A percentile compares a stretch with the other conserved stretches of the same genome.
phyloP scores from a whole-genome alignment of 345 rosid species.

The Eucalyptus coolabah region DNA sequence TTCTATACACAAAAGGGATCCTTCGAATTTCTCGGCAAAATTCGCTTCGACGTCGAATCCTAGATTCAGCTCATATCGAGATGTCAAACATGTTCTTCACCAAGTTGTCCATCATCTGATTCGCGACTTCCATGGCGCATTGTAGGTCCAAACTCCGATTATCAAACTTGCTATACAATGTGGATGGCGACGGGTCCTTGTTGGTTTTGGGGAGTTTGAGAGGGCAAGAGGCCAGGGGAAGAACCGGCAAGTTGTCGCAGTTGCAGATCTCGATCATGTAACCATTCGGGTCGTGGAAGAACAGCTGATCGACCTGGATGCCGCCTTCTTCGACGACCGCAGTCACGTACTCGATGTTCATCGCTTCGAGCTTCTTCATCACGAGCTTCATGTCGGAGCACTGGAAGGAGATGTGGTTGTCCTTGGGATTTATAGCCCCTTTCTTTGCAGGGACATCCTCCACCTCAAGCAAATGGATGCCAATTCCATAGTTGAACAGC shows the following conservation, averaged over 20 bases:
- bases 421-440: constrained; percentile 32
- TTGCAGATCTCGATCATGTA: constrained; percentile 21
- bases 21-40: not conserved
- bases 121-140: constrained; percentile 17
- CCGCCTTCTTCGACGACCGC: constrained; percentile 37
- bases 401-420: constrained; percentile 43
- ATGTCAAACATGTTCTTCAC: constrained; percentile 25
- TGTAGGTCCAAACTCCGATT: not conserved
- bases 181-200: not conserved
- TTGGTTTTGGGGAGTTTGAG: constrained; percentile 14
- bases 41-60: not conserved
- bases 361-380: constrained; percentile 8
- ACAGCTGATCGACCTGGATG: constrained; percentile 31
- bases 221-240: constrained; percentile 37
- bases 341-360: constrained; percentile 24
- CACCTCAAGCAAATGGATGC: constrained; percentile 31
- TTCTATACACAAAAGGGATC: not conserved
- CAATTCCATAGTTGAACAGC: constrained; percentile 37
- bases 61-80: constrained; percentile 9
- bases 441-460: constrained; percentile 8
- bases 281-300: constrained; percentile 46
- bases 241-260: constrained; percentile 31
- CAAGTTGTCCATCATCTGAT: constrained; percentile 46
- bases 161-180: not conserved
- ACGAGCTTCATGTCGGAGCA: constrained; percentile 24